Conservation (phyloP, 208 protist genomes). For the Kentomonas sorsogonicus region DNA sequence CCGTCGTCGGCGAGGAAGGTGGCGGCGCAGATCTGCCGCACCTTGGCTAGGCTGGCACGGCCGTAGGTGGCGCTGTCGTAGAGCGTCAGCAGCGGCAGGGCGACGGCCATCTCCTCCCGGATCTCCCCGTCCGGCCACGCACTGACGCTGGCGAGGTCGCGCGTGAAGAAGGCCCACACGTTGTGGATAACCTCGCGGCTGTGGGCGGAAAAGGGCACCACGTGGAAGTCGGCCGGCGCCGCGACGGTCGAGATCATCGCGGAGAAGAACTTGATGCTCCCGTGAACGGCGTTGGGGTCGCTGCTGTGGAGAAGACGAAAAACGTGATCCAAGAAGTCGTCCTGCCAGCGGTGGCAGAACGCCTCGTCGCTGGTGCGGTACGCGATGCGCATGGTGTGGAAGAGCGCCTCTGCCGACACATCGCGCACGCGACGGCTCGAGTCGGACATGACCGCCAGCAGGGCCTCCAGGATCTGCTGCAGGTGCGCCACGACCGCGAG, state of each 20-base stretch:
- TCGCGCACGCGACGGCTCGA: constrained; percentile 30
- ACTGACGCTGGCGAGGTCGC: constrained; percentile 28
- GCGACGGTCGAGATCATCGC: constrained; percentile 60
- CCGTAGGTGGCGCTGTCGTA: constrained; percentile 70
- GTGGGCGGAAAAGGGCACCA: constrained; percentile 36
- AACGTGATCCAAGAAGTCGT: constrained; percentile 50
- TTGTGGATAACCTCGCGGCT: constrained; percentile 31
- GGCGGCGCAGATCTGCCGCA: constrained; percentile 33
- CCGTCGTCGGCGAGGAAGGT: constrained; percentile 43
- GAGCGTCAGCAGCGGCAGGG: constrained; percentile 61
- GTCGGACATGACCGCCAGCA: constrained; percentile 52
- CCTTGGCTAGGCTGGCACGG: constrained; percentile 32
- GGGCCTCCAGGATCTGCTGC: constrained; percentile 46
- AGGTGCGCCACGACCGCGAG: constrained; percentile 46
- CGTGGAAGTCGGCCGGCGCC: constrained; percentile 21
- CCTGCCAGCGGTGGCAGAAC: constrained; percentile 55
- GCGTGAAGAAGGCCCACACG: constrained; percentile 56
- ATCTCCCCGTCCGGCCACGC: constrained; percentile 25
- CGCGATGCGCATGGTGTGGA: constrained; percentile 46
- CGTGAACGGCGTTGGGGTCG: constrained; percentile 37
- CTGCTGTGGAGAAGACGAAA: constrained; percentile 34
- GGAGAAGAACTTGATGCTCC: constrained; percentile 62
- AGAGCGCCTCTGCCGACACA: constrained; percentile 40
- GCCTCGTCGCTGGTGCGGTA: constrained; percentile 51
- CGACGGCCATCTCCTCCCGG: constrained; percentile 42